Conservation (phyloP, 441 rosid genomes). For the Viola pubescens region DNA sequence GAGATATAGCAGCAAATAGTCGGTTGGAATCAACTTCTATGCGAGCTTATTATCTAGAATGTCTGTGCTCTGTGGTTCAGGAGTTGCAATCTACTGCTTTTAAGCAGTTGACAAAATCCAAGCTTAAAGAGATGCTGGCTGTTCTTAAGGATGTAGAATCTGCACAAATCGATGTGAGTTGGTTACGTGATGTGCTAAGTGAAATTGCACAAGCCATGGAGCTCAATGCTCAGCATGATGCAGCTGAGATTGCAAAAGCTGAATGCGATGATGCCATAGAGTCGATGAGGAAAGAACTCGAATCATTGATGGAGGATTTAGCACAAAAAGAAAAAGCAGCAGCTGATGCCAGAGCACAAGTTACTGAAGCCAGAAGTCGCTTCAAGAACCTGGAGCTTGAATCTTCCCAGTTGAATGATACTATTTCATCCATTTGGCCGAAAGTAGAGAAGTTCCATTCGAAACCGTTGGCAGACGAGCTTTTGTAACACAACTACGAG, state of each 20-base stretch:
- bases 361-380: slow-evolving; percentile 21
- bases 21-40: slow-evolving; percentile 51
- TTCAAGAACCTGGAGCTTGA: slow-evolving; percentile 29
- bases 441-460: slow-evolving; percentile 16
- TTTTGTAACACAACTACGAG: slow-evolving; percentile 15
- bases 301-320: slow-evolving; percentile 34
- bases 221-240: slow-evolving; percentile 25
- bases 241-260: slow-evolving; percentile 32
- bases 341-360: slow-evolving; percentile 21
- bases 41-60: slow-evolving; percentile 54
- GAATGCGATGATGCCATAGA: slow-evolving; percentile 26
- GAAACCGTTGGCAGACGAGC: slow-evolving; percentile 25
- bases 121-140: slow-evolving; percentile 53
- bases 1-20: slow-evolving; percentile 62
- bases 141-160: slow-evolving; percentile 64
- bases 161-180: slow-evolving; percentile 47
- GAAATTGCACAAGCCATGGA: slow-evolving; percentile 45
- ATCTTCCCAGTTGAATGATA: slow-evolving; percentile 20
- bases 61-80: slow-evolving; percentile 58
- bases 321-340: slow-evolving; percentile 31
- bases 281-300: slow-evolving; percentile 38
- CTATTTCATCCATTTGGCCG: slow-evolving; percentile 13
- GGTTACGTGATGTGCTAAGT: slow-evolving; percentile 45
- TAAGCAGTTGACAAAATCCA: slow-evolving; percentile 39
- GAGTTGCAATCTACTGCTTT: slow-evolving; percentile 46